A percentile compares a stretch with the other conserved stretches of the same genome.
Conservation (phyloP, 768 basidiomycete genomes). For the Boletellus ananas region DNA sequence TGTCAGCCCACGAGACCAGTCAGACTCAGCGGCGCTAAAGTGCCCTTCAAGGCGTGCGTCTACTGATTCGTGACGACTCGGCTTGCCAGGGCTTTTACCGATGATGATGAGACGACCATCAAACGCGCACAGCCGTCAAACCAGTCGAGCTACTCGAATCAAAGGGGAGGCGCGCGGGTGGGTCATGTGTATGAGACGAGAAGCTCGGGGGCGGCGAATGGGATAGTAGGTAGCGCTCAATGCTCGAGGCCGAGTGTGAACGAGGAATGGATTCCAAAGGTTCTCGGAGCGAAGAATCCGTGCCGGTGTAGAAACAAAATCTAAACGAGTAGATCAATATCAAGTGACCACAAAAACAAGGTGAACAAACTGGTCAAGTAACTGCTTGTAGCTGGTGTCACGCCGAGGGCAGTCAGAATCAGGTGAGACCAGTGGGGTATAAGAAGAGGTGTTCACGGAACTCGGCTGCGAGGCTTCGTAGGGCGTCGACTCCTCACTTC, state of each 20-base stretch:
- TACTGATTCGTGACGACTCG: too few species aligned
- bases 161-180: conserved; percentile 24
- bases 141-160: conserved; percentile 27
- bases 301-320: conserved; percentile 80
- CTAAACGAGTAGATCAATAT: conserved; percentile 34
- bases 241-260: conserved; percentile 50
- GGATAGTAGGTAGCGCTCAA: conserved; percentile 47
- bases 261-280: conserved; percentile 31
- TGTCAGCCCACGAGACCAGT: not conserved
- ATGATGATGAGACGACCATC: conserved; percentile 3
- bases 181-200: conserved; percentile 17
- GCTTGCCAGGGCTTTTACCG: not conserved
- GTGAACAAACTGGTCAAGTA: conserved; percentile 57
- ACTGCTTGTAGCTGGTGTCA: conserved; percentile 52
- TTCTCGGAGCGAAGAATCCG: conserved; percentile 35
- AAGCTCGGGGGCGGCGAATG: conserved; percentile 29
- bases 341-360: not conserved
- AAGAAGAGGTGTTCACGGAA: conserved; percentile 44
- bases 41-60: not conserved
- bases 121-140: conserved; percentile 23
- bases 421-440: conserved; percentile 42
- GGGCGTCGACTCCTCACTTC: conserved; percentile 44
- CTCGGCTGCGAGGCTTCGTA: conserved; percentile 41
- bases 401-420: conserved; percentile 23
- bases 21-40: not conserved